A percentile compares a stretch with the other conserved stretches of the same genome.
These are phyloP conservation scores for Hordeum pubiflorum DNA, from an alignment of 202 grass and related monocot genomes.

Conservation along the genomic window DNA sequence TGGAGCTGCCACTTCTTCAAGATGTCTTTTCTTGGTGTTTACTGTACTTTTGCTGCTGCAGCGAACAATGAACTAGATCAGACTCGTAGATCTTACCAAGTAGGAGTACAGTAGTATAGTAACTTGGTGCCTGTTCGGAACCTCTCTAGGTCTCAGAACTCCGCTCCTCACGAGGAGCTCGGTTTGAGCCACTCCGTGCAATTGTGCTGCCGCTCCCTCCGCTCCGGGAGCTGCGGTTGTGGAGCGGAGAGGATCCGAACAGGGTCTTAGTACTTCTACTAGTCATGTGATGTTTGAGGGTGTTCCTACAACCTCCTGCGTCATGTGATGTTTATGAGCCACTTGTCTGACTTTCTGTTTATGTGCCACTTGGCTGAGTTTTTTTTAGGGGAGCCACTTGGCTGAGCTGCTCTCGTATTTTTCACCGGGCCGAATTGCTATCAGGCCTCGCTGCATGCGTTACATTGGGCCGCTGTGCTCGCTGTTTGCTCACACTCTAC, in stretches of 20 bases:
- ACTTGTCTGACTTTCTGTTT: not conserved
- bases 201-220: too few species aligned
- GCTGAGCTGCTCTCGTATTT: not conserved
- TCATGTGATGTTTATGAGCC: not conserved
- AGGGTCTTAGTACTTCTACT: too few species aligned
- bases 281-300: not conserved
- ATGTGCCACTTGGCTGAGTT: too few species aligned
- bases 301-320: not conserved
- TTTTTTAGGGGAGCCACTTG: not conserved
- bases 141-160: too few species aligned
- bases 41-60: not conserved
- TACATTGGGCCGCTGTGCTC: too few species aligned
- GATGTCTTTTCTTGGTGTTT: not conserved
- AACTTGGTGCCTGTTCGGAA: too few species aligned
- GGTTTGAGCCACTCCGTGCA: too few species aligned
- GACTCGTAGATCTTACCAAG: not conserved
- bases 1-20: not conserved
- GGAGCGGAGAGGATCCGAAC: too few species aligned
- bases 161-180: too few species aligned
- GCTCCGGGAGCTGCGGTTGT: too few species aligned
- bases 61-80: not conserved
- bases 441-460: too few species aligned
- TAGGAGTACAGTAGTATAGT: not conserved
- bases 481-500: too few species aligned
- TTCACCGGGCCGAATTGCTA: not conserved